Evolutionary conservation across 345 rosid genomes (phyloP), one percentile per base, ranked within the genome.

Genomic region (Gossypium rotundifolium): DNA sequence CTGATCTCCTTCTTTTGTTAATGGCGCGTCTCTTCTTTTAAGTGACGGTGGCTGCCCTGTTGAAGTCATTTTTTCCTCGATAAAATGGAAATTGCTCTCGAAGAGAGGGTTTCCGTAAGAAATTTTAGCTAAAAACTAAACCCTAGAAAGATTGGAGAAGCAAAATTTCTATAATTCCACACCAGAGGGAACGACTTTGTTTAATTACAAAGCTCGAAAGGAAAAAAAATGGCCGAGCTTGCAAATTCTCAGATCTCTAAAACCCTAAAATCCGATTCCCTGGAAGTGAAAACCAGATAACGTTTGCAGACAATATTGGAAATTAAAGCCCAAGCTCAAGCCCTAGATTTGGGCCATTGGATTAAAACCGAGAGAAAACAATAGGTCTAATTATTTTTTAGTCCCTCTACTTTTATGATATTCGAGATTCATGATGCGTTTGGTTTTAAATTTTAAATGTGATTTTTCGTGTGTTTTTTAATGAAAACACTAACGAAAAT

Each of bases 1-100:
- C 54, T 83, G 89, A 78, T 94, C 98, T 57, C 89, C 93, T 71
- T 90, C 97, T 53, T 91, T 84, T 0, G 83, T 74, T 17, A 78
- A 76, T 7, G 93, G 88, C 49, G 82, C 85, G 70, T 94, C 98
- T 73, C 87, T 68, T 78, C 95, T 82, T 74, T 91, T 94, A 3
- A 94, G 85, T 25, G 90, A 86, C 29, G 58, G 59, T 10, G 83
- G 58, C 65, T 78, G 88, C 54, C 78, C 88, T 0, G 81, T 59
- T 42, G 97, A 92, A 38, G 93, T 89, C 96, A 85, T 81, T 68
- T 20, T 80, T 65, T 20, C 77, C 42, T 14, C 58, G 8, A 17
- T 9, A 13, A 79, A 25, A 7, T 33, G 18, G 29, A 49, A 38
- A 2, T 25, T 5, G 6, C 57, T 3, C 22, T 67, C 42, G 42